Conservation (phyloP, 768 basidiomycete species). For the Mycena vitilis region DNA sequence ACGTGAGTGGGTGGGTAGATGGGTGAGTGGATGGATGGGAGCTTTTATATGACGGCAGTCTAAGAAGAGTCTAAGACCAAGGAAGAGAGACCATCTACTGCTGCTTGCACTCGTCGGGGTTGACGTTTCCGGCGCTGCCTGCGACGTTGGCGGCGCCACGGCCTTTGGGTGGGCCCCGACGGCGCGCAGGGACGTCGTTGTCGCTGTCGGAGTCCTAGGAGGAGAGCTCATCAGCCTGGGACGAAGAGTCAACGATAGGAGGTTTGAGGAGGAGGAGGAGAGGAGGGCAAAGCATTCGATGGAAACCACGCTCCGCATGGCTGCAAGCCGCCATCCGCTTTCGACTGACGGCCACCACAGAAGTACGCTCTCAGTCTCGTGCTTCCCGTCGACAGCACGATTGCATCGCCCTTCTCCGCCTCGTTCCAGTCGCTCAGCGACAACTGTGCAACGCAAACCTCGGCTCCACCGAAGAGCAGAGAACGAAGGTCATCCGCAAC, state of each 20-base stretch:
- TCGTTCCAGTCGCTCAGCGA: no score
- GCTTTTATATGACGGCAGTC: no score
- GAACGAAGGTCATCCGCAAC: no score
- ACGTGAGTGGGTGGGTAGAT: neutral
- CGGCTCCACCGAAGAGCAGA: no score
- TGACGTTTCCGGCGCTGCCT: constrained; percentile 58
- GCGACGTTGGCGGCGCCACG: constrained; percentile 51
- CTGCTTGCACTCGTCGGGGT: constrained; percentile 93
- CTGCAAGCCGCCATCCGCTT: no score
- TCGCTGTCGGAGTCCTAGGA: constrained; percentile 78
- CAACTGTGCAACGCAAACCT: no score
- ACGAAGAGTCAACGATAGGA: constrained; percentile 21
- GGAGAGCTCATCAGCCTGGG: neutral
- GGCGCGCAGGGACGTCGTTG: constrained; percentile 68
- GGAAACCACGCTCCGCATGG: no score
- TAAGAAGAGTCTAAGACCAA: neutral
- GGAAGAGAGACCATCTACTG: constrained; percentile 58
- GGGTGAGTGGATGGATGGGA: no score
- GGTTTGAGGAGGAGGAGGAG: neutral
- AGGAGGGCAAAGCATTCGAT: constrained; percentile 1
- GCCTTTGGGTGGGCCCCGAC: constrained; percentile 69
- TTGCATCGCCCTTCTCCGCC: no score
- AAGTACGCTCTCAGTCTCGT: no score
- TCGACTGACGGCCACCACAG: no score
- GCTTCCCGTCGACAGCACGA: no score